phyloP scores from a whole-genome alignment of 2,329 filamentous ascomycete genomes.

The Calonectria pseudoreteaudii region DNA sequence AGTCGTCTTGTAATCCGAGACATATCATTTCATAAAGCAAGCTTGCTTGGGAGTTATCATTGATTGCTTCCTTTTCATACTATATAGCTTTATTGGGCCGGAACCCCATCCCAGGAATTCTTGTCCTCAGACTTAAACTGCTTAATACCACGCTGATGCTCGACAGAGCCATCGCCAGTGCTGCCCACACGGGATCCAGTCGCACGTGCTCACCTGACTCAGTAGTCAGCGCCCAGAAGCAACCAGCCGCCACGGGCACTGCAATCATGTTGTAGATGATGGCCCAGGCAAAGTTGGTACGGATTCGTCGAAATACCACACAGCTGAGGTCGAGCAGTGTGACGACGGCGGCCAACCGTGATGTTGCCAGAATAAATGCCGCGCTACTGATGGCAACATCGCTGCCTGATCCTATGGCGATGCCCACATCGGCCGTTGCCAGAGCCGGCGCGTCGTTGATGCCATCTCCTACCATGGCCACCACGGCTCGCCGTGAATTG shows the following conservation, averaged over 20 bases:
- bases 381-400: conserved; percentile 87
- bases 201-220: conserved; percentile 66
- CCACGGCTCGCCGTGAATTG: conserved; percentile 57
- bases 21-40: not conserved
- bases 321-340: conserved; percentile 79
- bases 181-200: conserved; percentile 86
- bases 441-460: conserved; percentile 91
- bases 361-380: conserved; percentile 84
- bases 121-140: conserved; percentile 76
- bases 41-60: not conserved
- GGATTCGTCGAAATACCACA: conserved; percentile 81
- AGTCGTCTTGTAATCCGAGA: not conserved
- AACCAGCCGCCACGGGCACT: conserved; percentile 84
- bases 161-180: conserved; percentile 91
- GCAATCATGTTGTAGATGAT: conserved; percentile 83
- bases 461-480: conserved; percentile 90
- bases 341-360: conserved; percentile 75
- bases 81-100: conserved; percentile 37
- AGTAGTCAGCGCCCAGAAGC: conserved; percentile 71
- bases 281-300: conserved; percentile 89
- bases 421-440: conserved; percentile 82
- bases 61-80: not conserved
- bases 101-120: conserved; percentile 59
- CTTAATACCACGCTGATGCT: conserved; percentile 90
- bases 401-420: conserved; percentile 85